phyloP scores from a whole-genome alignment of 2,329 filamentous ascomycete genomes.

The Boeremia exigua region DNA sequence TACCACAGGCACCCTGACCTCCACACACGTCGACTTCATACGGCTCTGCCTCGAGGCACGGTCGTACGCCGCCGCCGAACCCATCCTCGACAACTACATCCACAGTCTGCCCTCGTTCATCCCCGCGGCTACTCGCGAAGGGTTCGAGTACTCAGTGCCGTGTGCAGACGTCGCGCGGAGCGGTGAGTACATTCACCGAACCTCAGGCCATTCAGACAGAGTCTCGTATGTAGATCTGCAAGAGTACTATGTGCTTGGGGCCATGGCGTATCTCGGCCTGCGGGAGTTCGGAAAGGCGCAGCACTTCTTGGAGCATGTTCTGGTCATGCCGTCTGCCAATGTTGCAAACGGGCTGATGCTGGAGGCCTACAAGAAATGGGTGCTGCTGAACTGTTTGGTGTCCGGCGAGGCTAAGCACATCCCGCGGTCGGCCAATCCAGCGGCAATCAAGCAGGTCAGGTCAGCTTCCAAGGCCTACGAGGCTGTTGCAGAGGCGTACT shows the following conservation, averaged over 20 bases:
- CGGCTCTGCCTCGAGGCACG: conserved; percentile 63
- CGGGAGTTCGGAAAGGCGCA: conserved; percentile 53
- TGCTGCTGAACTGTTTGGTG: conserved; percentile 75
- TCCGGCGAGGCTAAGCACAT: conserved; percentile 63
- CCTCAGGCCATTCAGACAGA: conserved; percentile 63
- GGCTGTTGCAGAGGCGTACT: conserved; percentile 71
- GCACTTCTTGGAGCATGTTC: conserved; percentile 55
- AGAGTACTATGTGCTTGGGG: conserved; percentile 59
- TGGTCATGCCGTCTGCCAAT: conserved; percentile 69
- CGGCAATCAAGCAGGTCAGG: conserved; percentile 63
- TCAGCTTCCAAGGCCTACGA: conserved; percentile 72
- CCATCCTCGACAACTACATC: conserved; percentile 69
- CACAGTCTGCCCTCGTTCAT: conserved; percentile 65
- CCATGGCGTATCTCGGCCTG: conserved; percentile 55
- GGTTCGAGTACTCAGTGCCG: conserved; percentile 47
- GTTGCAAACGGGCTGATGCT: conserved; percentile 78
- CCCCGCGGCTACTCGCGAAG: conserved; percentile 33
- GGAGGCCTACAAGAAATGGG: conserved; percentile 91
- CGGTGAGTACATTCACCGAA: conserved; percentile 65
- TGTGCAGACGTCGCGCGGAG: conserved; percentile 53
- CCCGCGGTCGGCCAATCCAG: conserved; percentile 62
- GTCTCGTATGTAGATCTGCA: conserved; percentile 62
- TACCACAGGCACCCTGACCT: conserved; percentile 69
- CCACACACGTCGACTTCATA: conserved; percentile 64
- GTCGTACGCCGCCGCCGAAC: conserved; percentile 61